These are phyloP conservation scores for Phytophthora rubi DNA, from an alignment of 352 stramenopile genomes.

Conservation along the genomic window DNA sequence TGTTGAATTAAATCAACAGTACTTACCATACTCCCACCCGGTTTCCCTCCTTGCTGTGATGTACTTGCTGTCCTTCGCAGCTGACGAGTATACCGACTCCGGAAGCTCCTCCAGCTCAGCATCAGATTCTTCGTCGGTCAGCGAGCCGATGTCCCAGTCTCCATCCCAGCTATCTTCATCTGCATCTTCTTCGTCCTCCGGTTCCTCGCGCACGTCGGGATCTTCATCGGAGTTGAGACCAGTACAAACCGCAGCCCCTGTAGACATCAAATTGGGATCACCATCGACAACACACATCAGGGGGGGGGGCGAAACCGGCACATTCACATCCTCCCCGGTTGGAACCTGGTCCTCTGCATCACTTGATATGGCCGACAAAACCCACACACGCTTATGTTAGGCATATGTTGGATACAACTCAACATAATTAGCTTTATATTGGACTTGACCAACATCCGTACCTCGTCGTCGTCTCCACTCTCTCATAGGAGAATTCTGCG, in stretches of 20 bases:
- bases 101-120: not conserved
- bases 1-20: not conserved
- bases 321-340: not conserved
- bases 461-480: not conserved
- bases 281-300: not conserved
- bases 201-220: not conserved
- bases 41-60: not conserved
- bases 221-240: not conserved
- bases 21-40: not conserved
- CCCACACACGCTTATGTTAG: not conserved
- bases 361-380: not conserved
- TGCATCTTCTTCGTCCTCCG: not conserved
- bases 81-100: not conserved
- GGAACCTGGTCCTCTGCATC: not conserved
- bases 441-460: not conserved
- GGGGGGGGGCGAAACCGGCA: not conserved
- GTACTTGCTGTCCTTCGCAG: not conserved
- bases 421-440: not conserved
- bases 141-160: not conserved
- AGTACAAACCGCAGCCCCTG: not conserved
- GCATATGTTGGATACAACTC: not conserved
- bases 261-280: not conserved
- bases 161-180: not conserved
- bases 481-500: not conserved
- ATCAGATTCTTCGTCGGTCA: not conserved